These are phyloP conservation scores for Chaetomium cochliodes DNA, from an alignment of 495 filamentous ascomycete genomes.

Conservation along the genomic window DNA sequence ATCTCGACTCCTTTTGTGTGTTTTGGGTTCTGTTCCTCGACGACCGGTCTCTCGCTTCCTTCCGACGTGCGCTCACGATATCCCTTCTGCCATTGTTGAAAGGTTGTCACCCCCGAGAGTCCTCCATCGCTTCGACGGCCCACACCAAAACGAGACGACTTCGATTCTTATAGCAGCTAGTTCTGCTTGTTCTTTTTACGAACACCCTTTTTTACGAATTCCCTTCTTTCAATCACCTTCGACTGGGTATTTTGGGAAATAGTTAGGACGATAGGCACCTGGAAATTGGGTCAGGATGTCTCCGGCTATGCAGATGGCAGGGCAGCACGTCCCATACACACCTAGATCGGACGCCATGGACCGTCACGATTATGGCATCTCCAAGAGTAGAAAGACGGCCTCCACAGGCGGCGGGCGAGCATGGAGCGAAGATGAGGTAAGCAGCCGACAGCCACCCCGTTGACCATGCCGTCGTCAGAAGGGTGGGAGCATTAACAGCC, in stretches of 20 bases:
- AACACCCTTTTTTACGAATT: conserved; percentile 26
- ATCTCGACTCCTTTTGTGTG: conserved; percentile 26
- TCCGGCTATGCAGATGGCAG: conserved; percentile 49
- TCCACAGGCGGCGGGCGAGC: conserved; percentile 71
- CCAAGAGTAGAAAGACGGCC: conserved; percentile 60
- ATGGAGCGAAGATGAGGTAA: conserved; percentile 77
- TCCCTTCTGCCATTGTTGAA: background rate
- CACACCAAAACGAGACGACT: conserved; percentile 32
- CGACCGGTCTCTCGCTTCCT: conserved; percentile 29
- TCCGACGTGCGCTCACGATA: conserved; percentile 6
- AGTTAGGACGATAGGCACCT: conserved; percentile 19
- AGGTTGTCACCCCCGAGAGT: background rate
- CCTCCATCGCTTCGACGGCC: conserved; percentile 19
- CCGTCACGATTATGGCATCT: conserved; percentile 54
- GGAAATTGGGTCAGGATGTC: conserved; percentile 41
- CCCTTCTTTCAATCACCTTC: conserved; percentile 31
- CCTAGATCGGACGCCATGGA: conserved; percentile 50
- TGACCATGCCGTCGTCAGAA: background rate
- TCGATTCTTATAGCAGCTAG: conserved; percentile 42
- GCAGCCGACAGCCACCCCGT: conserved; percentile 21
- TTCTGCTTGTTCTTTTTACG: conserved; percentile 36
- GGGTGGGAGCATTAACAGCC: conserved; percentile 21
- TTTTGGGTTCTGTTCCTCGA: conserved; percentile 23
- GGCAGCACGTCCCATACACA: conserved; percentile 41
- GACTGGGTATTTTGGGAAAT: conserved; percentile 8